Conservation (phyloP, 2,329 filamentous ascomycete species). For the Helotiales sp. region DNA sequence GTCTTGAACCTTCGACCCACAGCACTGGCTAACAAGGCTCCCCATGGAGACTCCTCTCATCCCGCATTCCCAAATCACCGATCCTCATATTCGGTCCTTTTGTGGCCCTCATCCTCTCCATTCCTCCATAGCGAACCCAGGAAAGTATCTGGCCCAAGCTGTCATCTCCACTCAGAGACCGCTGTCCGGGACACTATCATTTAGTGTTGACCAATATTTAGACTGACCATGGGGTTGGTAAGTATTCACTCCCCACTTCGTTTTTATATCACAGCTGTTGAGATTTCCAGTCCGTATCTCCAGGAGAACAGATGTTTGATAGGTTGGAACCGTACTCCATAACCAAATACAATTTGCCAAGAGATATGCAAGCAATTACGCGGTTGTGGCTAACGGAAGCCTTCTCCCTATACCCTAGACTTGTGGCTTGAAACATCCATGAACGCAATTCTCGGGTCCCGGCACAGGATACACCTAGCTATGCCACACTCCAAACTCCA, state of each 20-base stretch:
- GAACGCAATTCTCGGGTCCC: too few relatives aligned
- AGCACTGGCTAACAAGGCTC: not conserved
- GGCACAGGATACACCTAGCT: too few relatives aligned
- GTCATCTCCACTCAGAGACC: not conserved
- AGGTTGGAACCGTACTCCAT: too few relatives aligned
- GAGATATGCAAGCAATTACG: too few relatives aligned
- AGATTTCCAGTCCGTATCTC: too few relatives aligned
- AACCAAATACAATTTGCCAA: too few relatives aligned
- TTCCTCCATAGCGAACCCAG: not conserved
- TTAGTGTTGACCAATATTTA: not conserved
- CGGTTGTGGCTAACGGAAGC: too few relatives aligned
- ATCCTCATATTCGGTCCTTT: conserved; percentile 1
- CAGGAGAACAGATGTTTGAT: too few relatives aligned
- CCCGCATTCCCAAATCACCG: not conserved
- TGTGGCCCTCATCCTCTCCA: not conserved
- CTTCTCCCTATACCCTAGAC: too few relatives aligned
- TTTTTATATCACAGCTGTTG: too few relatives aligned
- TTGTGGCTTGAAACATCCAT: too few relatives aligned
- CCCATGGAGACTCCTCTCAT: not conserved
- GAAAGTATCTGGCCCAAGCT: too few relatives aligned
- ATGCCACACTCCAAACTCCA: not conserved
- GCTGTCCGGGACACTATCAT: not conserved
- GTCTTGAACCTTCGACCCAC: not conserved
- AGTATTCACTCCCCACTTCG: not conserved
- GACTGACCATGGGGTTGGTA: not conserved